A percentile compares a stretch with the other conserved stretches of the same genome.
Conservation (phyloP, 805 yeast species). For the Vanderwaltozyma verrucispora region DNA sequence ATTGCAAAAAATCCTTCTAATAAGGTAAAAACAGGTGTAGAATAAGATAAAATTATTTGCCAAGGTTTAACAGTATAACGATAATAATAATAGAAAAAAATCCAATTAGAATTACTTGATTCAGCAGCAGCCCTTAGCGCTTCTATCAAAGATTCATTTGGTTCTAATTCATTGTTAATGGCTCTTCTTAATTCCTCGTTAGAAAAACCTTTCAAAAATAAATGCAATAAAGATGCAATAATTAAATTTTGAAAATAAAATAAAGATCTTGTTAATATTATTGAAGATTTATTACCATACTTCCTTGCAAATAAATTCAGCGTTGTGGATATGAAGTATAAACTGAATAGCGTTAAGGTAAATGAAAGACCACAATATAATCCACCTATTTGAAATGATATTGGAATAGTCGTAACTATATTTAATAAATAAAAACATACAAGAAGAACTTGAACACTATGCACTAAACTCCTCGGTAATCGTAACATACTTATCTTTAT, state of each 20-base stretch:
- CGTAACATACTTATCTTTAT: too few relatives aligned
- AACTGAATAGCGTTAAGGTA: conserved; percentile 57
- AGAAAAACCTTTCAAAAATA: conserved; percentile 49
- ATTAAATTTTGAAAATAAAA: conserved; percentile 77
- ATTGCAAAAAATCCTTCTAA: conserved; percentile 91
- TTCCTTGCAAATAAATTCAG: conserved; percentile 42
- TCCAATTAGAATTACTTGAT: conserved; percentile 15
- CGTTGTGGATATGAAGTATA: conserved; percentile 67
- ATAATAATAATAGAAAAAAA: conserved; percentile 23
- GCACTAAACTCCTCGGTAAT: conserved; percentile 6
- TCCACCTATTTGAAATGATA: conserved; percentile 93
- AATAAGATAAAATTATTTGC: conserved; percentile 59
- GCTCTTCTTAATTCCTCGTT: conserved; percentile 21
- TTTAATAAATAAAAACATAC: conserved; percentile 55
- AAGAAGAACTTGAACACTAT: conserved; percentile 28
- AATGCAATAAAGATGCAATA: conserved; percentile 69
- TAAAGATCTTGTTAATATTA: conserved; percentile 30
- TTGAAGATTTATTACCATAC: conserved; percentile 12
- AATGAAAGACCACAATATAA: conserved; percentile 80
- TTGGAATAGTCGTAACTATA: conserved; percentile 74
- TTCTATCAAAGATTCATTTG: conserved; percentile 15
- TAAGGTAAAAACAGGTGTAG: conserved; percentile 83
- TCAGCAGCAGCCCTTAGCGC: conserved; percentile 11
- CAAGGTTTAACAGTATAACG: conserved; percentile 48
- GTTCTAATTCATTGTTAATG: conserved; percentile 15